Percentiles rank a stretch among this genome's conserved stretches.
These are phyloP conservation scores for Heritiera littoralis DNA, from an alignment of 345 rosid genomes.

Conservation along the genomic window DNA sequence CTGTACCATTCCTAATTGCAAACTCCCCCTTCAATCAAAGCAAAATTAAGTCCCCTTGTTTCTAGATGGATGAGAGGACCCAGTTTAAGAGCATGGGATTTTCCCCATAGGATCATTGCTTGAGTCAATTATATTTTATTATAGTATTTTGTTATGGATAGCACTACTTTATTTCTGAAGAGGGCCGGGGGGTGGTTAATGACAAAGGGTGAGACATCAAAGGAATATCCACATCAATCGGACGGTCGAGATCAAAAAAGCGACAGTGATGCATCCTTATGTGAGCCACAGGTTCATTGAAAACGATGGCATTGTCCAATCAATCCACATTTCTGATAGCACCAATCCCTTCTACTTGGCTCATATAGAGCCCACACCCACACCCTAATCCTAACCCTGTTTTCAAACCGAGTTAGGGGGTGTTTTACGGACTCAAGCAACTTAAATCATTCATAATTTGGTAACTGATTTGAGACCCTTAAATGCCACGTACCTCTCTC, in stretches of 20 bases:
- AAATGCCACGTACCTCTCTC: background rate
- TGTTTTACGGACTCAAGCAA: slow-evolving; percentile 24
- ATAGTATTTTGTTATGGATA: background rate
- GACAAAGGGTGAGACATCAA: background rate
- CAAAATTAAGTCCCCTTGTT: background rate
- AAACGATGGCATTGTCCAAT: slow-evolving; percentile 20
- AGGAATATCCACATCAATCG: slow-evolving; percentile 11
- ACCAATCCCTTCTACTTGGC: background rate
- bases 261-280: slow-evolving; percentile 16
- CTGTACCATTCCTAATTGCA: background rate
- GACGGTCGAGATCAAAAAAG: slow-evolving; percentile 18
- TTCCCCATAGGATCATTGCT: background rate
- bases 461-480: slow-evolving; percentile 19
- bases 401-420: background rate
- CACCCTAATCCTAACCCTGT: background rate
- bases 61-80: background rate
- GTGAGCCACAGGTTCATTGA: slow-evolving; percentile 18
- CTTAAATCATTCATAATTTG: slow-evolving; percentile 18
- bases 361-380: background rate
- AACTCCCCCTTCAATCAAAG: background rate
- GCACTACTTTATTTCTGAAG: too few relatives aligned
- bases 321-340: background rate
- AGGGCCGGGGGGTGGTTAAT: background rate
- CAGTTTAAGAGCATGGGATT: background rate
- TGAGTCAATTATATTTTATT: background rate